phyloP scores from a whole-genome alignment of 2,329 filamentous ascomycete species.

The Fusarium newnesense region DNA sequence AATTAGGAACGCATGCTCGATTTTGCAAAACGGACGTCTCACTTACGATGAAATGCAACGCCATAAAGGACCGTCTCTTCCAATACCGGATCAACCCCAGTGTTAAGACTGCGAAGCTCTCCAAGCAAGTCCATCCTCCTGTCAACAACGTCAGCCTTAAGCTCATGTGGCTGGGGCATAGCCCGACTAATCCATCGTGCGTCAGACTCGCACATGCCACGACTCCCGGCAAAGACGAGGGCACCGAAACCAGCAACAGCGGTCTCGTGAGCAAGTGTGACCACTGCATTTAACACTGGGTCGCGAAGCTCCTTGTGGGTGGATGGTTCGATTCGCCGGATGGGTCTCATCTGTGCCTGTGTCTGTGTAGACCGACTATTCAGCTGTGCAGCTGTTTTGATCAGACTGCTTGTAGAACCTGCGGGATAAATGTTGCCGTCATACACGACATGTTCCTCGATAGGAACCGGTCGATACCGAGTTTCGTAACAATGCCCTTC shows the following conservation, averaged over 20 bases:
- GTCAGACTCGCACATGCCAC: conserved; percentile 73
- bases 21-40: not conserved
- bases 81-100: conserved; percentile 73
- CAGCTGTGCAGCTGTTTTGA: conserved; percentile 66
- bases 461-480: conserved; percentile 77
- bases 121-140: conserved; percentile 71
- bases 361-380: conserved; percentile 47
- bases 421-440: conserved; percentile 75
- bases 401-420: conserved; percentile 63
- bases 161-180: conserved; percentile 63
- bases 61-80: conserved; percentile 72
- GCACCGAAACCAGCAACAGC: conserved; percentile 75
- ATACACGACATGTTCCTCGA: conserved; percentile 79
- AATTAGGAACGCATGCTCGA: conserved; percentile 7
- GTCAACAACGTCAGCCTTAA: conserved; percentile 62
- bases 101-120: conserved; percentile 72
- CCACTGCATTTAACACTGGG: conserved; percentile 74
- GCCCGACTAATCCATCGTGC: conserved; percentile 75
- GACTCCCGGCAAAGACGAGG: conserved; percentile 78
- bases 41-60: conserved; percentile 77
- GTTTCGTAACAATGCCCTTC: conserved; percentile 77
- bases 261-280: conserved; percentile 76
- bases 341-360: conserved; percentile 52
- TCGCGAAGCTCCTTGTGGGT: conserved; percentile 70
- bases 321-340: conserved; percentile 65